Evolutionary conservation across 2,329 filamentous ascomycete species (phyloP).

Genomic region (Daldinia sp.): DNA sequence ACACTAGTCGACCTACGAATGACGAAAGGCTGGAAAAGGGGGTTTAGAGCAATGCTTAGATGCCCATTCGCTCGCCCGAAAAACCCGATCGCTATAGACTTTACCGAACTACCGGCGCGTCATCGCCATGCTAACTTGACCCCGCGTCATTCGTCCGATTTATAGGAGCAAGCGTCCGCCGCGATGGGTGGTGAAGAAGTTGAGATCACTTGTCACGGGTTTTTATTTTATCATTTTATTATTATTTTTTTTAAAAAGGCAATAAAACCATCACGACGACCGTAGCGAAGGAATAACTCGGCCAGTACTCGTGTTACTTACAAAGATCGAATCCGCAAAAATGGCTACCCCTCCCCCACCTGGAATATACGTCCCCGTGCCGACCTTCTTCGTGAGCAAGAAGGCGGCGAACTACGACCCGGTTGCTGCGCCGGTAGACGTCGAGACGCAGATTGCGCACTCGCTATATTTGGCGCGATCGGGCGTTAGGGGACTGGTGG

Average conservation of each 20-base stretch:
- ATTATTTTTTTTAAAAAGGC: no score
- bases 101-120: slow-evolving; percentile 22
- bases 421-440: slow-evolving; percentile 61
- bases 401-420: slow-evolving; percentile 51
- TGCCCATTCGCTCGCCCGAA: slow-evolving; percentile 37
- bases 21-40: not conserved
- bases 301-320: not conserved
- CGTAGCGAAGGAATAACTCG: not conserved
- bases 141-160: slow-evolving; percentile 30
- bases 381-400: slow-evolving; percentile 65
- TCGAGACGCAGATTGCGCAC: slow-evolving; percentile 65
- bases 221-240: no score
- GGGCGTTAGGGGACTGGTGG: slow-evolving; percentile 67
- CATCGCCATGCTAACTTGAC: slow-evolving; percentile 30
- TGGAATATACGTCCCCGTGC: slow-evolving; percentile 65
- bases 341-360: slow-evolving; percentile 50
- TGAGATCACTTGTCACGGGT: not conserved
- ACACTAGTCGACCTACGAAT: not conserved
- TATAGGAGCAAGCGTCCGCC: not conserved
- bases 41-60: not conserved
- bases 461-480: slow-evolving; percentile 66
- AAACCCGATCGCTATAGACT: slow-evolving; percentile 25
- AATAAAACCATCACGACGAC: no score
- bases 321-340: not conserved
- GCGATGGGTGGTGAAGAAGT: not conserved